Base-by-base conservation (phyloP, 1,139 yeast genomes). In the Geotrichum candidum region DNA sequence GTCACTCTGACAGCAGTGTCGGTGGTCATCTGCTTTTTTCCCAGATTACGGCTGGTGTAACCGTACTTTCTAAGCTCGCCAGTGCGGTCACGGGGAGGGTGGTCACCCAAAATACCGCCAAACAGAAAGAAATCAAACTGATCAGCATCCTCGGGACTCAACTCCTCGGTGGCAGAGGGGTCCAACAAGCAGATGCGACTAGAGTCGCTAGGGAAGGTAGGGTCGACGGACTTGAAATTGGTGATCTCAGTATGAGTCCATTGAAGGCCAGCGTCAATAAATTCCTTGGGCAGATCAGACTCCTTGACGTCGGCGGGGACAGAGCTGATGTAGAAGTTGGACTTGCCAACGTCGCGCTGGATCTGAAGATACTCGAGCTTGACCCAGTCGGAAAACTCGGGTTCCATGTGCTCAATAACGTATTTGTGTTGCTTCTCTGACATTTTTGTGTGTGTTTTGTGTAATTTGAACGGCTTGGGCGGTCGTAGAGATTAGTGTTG, bases 371-470 rank as follows among this genome's bases (percentile, higher is more conserved):
- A 94, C 72, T 94, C 99, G 29, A 94, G 80, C 54, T 84, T 82
- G 53, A 92, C 98, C 99, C 99, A 94, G 69, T 89, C 95, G 68
- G 96, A 90, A 80, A 94, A 90, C 0, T 96, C 97, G 65, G 86
- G 89, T 75, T 94, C 99, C 97, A 94, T 91, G 73, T 94, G 99
- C 76, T 94, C 99, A 62, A 94, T 90, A 61, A 94, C 84, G 79
- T 90, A 92, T 75, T 89, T 90, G 46, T 55, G 58, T 96, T 90
- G 89, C 15, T 51, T 57, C 18, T 55, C n/a, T 11, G 54, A 29
- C 51, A 50, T 54, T 15, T 9, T 56, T 33, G 23, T 33, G 35
- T 27, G 46, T 18, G 46, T 7, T 45, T 45, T 45, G 52, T 45
- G 6, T 9, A 7, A 23, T 35, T 13, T 3, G 13, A n/a, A 18